These are phyloP conservation scores for Zygnema cylindricum DNA, from an alignment of 139 green algal genomes.

Conservation along the genomic window DNA sequence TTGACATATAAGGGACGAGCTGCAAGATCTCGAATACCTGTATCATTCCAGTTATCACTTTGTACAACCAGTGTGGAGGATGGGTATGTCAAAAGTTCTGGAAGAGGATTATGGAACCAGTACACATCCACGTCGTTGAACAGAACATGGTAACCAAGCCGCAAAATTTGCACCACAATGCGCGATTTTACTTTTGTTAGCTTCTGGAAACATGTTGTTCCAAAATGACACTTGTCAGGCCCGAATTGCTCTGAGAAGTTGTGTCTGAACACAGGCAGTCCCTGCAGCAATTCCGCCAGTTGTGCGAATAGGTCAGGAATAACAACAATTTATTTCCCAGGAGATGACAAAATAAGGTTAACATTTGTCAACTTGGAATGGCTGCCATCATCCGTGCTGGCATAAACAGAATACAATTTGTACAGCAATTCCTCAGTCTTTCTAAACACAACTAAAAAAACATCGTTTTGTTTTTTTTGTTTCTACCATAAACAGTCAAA, in stretches of 20 bases:
- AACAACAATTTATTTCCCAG: too few relatives aligned
- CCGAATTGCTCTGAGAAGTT: conserved; percentile 17
- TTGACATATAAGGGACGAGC: too few relatives aligned
- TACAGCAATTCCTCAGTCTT: too few relatives aligned
- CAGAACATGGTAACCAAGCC: conserved; percentile 54
- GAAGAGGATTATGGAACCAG: conserved; percentile 50
- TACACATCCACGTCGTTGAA: conserved; percentile 57
- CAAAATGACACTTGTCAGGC: conserved; percentile 50
- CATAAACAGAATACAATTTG: too few relatives aligned
- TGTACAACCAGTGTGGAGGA: conserved; percentile 36
- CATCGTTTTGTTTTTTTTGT: too few relatives aligned
- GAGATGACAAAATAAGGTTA: too few relatives aligned
- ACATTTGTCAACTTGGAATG: too few relatives aligned
- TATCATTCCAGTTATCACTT: conserved; percentile 45
- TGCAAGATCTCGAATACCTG: too few relatives aligned
- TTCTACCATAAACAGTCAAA: too few relatives aligned
- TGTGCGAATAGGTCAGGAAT: background rate
- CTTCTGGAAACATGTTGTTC: conserved; percentile 42
- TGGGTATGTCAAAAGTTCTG: conserved; percentile 24
- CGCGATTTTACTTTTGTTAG: conserved; percentile 56
- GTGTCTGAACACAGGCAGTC: conserved; percentile 36
- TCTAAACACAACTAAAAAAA: too few relatives aligned
- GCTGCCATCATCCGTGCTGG: too few relatives aligned
- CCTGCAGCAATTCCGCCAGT: conserved; percentile 19
- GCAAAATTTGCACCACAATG: conserved; percentile 24